Evolutionary conservation across 306 rosid species (phyloP), one percentile per base, ranked within the genome.

Genomic region (Biancaea sappan): DNA sequence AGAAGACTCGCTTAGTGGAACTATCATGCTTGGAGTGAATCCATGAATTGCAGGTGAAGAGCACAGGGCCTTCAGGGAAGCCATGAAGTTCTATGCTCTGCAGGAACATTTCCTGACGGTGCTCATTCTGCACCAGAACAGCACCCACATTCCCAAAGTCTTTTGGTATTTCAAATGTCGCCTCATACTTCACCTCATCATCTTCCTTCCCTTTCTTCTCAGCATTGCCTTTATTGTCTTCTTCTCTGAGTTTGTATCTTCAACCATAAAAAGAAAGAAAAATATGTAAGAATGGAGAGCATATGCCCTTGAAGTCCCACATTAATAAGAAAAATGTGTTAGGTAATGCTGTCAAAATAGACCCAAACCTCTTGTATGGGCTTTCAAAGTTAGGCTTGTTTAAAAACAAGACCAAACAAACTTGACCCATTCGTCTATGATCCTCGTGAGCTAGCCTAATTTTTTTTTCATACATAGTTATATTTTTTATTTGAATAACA

Each of bases 21-120:
- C 4, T 41, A 11, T 51, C 31, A 51, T 38, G 37, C 3, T 58
- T 72, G 64, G 82, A 57, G 0, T 84, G 84, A 77, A 84, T 29
- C 87, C 87, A 84, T 56, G 87, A 84, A 4, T 80, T 16, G 61
- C 87, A 80, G 3, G 46, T 62, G 71, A 84, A 2, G 14, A 54
- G 66, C 5, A 84, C 7, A 29, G 80, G 66, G 0, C 75, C 84
- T 54, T 56, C 4, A 38, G 77, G 54, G 2, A 80, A 73, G 22
- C 87, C 85, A 10, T 80, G 9, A 18, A 84, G 41, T 8, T 70
- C 78, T 29, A 83, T 65, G 14, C 4, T 69, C 2, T 71, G 72
- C 1, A 83, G 61, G 47, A 69, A 79, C 1, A 83, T 0, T 65
- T 83, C 86, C 0, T 50, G 38, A 12, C 32, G 16, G 13, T 46